A percentile compares a stretch with the other conserved stretches of the same genome.
These are phyloP conservation scores for Zoysia pacifica DNA, from an alignment of 176 grass and related monocot genomes.

Conservation along the genomic window DNA sequence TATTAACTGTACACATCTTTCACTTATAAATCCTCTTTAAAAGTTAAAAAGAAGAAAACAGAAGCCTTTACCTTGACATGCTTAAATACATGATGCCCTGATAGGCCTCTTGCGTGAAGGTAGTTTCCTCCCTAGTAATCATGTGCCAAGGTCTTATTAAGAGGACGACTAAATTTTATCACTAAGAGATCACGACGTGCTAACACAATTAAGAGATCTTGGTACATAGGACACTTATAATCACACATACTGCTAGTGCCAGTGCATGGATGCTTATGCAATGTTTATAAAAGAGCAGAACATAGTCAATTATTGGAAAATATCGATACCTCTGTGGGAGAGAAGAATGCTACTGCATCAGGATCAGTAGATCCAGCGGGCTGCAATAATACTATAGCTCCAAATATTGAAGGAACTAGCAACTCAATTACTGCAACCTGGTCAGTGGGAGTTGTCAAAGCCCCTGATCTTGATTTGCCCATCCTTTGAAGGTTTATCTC, in stretches of 20 bases:
- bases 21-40: background rate
- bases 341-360: slow-evolving; percentile 90
- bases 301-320: slow-evolving; percentile 29
- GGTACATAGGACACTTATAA: background rate
- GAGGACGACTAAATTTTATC: background rate
- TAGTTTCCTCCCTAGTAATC: slow-evolving; percentile 75
- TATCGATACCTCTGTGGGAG: slow-evolving; percentile 74
- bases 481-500: slow-evolving; percentile 60
- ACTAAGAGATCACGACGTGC: slow-evolving; percentile 1
- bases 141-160: slow-evolving; percentile 29
- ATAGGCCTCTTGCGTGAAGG: slow-evolving; percentile 78
- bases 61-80: slow-evolving; percentile 70
- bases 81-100: slow-evolving; percentile 86
- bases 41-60: slow-evolving; percentile 11
- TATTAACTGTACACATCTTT: slow-evolving; percentile 23
- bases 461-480: slow-evolving; percentile 48
- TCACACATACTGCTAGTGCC: slow-evolving; percentile 9
- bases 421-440: slow-evolving; percentile 86
- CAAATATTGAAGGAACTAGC: slow-evolving; percentile 81
- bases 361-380: slow-evolving; percentile 81
- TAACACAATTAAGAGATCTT: slow-evolving; percentile 23
- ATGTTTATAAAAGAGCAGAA: slow-evolving; percentile 12
- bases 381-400: slow-evolving; percentile 93
- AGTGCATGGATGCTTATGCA: slow-evolving; percentile 22
- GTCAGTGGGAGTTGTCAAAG: slow-evolving; percentile 42